phyloP scores from a whole-genome alignment of 768 basidiomycete genomes.

The Podaxis sp. region DNA sequence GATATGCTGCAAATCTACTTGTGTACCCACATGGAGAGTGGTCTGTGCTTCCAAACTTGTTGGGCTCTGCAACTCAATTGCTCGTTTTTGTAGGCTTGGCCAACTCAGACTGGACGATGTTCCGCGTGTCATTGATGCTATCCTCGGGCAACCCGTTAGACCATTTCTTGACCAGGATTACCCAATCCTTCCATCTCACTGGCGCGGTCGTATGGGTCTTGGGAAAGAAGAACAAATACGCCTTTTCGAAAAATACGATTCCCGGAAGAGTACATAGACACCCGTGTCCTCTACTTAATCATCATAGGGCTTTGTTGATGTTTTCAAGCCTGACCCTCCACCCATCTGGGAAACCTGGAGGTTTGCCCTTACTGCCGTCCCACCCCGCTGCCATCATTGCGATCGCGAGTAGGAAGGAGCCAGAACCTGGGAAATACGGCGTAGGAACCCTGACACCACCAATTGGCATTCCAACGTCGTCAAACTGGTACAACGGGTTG shows the following conservation, averaged over 20 bases:
- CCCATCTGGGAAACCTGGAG: slow-evolving; percentile 26
- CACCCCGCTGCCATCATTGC: slow-evolving; percentile 60
- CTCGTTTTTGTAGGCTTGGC: slow-evolving; percentile 48
- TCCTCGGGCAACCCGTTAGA: slow-evolving; percentile 26
- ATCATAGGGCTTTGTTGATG: slow-evolving; percentile 17
- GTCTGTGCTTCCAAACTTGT: slow-evolving; percentile 29
- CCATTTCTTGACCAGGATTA: slow-evolving; percentile 24
- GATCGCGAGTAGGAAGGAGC: slow-evolving; percentile 43
- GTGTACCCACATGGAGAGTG: slow-evolving; percentile 73
- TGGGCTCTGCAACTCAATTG: neutral
- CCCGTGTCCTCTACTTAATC: neutral
- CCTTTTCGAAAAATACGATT: slow-evolving; percentile 19
- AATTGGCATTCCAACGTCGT: slow-evolving; percentile 57
- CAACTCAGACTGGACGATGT: slow-evolving; percentile 54
- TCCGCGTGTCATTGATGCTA: slow-evolving; percentile 43
- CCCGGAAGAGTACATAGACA: neutral
- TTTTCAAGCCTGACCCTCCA: slow-evolving; percentile 26
- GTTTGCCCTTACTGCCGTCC: slow-evolving; percentile 31
- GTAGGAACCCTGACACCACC: slow-evolving; percentile 51
- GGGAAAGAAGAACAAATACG: slow-evolving; percentile 51
- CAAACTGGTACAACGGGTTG: slow-evolving; percentile 50
- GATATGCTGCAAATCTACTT: slow-evolving; percentile 66
- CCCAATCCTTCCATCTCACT: slow-evolving; percentile 44
- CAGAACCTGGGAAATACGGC: slow-evolving; percentile 57
- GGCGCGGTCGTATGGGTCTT: slow-evolving; percentile 73